Evolutionary conservation across 495 filamentous ascomycete genomes (phyloP), one percentile per base, ranked within the genome.

Genomic region (Platismatia glauca): DNA sequence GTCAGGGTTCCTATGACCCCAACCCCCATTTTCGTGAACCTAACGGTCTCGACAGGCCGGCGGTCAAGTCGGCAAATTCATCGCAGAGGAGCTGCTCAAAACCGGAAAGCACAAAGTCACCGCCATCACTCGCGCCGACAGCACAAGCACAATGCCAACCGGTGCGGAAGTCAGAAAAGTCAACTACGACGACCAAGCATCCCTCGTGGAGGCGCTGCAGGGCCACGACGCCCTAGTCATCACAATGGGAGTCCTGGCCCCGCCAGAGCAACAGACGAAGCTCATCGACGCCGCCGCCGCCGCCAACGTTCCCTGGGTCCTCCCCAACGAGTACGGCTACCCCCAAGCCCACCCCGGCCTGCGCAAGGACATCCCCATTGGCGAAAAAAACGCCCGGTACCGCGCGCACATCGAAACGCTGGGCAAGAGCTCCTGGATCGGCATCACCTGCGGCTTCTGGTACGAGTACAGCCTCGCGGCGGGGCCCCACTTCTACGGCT

Each of bases 221-320:
- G 79, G 75, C 64, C 79, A 83, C 60, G 76, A 86, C 31, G 77
- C 75, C 41, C 74, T 89, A n/a, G 73, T 89, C 67, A 86, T 88
- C 68, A 84, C 82, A 7, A 67, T 88, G 62, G 55, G 60, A n/a
- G 70, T 73, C 8, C 62, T 24, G 1, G 77, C 77, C 0, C 72
- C 79, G 0, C 66, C 64, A 7, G 75, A 77, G 2, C 74, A 71
- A 1, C 77, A 85, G 20, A 57, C 58, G 35, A 73, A 76, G 53
- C 74, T 89, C 59, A 70, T 86, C 64, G 66, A 77, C 4, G 86
- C 86, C 0, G 87, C 87, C 2, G 82, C 76, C 7, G 74, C 79
- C 46, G 86, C 87, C 2, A 79, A 79, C 7, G 82, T 89, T 0
- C 71, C 69, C 0, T 88, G 82, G 73, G 69, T 89, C 57, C 67